Evolutionary conservation across 2,329 filamentous ascomycete genomes (phyloP).

Genomic region (Sclerotinia trifoliorum): DNA sequence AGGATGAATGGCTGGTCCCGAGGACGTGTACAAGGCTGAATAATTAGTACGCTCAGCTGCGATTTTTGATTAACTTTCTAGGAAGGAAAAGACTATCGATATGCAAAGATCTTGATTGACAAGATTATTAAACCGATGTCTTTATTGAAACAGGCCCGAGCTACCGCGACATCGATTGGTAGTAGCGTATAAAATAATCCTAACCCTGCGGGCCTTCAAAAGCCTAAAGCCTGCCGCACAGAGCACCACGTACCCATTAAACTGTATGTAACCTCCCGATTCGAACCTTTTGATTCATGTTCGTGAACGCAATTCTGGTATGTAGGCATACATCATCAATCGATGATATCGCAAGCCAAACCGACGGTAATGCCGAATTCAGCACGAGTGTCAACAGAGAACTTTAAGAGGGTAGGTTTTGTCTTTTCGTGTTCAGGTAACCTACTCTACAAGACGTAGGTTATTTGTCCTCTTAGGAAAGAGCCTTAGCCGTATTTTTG

Average conservation of each 20-base stretch:
- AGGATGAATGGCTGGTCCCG: not conserved
- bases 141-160: not conserved
- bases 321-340: too few species aligned
- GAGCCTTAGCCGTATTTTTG: not conserved
- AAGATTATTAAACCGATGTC: not conserved
- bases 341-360: too few species aligned
- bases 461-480: not conserved
- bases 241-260: not conserved
- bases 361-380: not conserved
- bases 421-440: not conserved
- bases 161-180: not conserved
- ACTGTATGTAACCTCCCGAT: not conserved
- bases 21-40: not conserved
- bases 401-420: not conserved
- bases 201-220: not conserved
- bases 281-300: not conserved
- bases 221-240: not conserved
- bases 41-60: not conserved
- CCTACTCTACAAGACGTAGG: not conserved
- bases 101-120: not conserved
- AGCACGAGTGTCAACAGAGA: not conserved
- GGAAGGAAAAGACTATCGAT: too few species aligned
- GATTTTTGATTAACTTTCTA: not conserved
- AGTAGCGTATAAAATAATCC: not conserved
- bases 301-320: not conserved